Evolutionary conservation across 1,284 basidiomycete genomes (phyloP), one percentile per base, ranked within the genome.

Genomic region (Ceratobasidium sp.): DNA sequence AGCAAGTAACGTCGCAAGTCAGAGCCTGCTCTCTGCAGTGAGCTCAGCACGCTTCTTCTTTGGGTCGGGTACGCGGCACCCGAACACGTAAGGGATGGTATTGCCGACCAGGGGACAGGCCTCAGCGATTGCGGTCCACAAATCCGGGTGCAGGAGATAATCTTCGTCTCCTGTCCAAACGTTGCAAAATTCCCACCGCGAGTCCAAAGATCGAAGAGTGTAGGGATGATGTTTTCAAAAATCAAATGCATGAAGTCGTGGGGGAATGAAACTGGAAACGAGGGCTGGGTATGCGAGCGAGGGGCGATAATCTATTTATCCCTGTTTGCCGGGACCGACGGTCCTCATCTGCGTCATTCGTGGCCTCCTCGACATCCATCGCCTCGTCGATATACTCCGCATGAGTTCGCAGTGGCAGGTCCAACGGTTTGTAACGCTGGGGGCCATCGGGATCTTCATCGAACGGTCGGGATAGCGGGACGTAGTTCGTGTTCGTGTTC

Each of bases 101-200:
- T 69, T 25, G 0, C 77, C 77, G 1, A 66, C 74, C 69, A 13
- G 70, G 29, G 25, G 78, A 70, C 77, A 78, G 0, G 74, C 77
- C 4, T 71, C 69, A 0, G 81, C 80, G 53, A 83, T 79, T 0
- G 75, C 78, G 1, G 78, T 74, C 82, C 81, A 83, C 0, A 80
- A 74, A 0, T 72, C 67, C 23, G 71, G 49, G 19, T 21, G 7
- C 8, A 60, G 13, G 2, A 47, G 11, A 36, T 64, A 64, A 9
- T 64, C 60, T 23, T 64, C 36, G 25, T 27, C 8, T 2, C 49
- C 49, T 6, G 27, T 19, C 60, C 60, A 30, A 64, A 64, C 11
- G 30, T 16, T 6, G 9, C 27, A 11, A 13, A 53, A 16, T 27
- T 36, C 3, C 27, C 6, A 1, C 13, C 2, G 4, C 23, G 47